A percentile compares a stretch with the other conserved stretches of the same genome.
Evolutionary conservation across 768 basidiomycete species (phyloP).

Genomic region (Leccinum obscurum): DNA sequence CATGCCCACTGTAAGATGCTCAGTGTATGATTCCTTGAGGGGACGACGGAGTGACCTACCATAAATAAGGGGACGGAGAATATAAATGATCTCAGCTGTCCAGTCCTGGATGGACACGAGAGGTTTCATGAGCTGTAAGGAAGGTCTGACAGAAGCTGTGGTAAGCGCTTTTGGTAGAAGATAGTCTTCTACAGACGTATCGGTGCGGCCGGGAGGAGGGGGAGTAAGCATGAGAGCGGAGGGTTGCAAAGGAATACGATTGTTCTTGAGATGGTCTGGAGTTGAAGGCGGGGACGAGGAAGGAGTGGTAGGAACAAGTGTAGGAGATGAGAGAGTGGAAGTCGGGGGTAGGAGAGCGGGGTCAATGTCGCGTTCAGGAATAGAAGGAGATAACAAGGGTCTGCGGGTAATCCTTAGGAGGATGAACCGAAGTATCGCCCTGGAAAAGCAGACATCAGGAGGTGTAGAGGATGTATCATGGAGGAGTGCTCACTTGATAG

Average conservation of each 20-base stretch:
- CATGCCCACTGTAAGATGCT: conserved; percentile 21
- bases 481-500: conserved; percentile 67
- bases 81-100: conserved; percentile 70
- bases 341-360: conserved; percentile 61
- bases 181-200: conserved; percentile 71
- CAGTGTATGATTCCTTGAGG: conserved; percentile 6
- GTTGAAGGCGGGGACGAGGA: conserved; percentile 57
- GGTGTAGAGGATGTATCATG: not conserved
- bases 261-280: conserved; percentile 82
- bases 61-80: conserved; percentile 73
- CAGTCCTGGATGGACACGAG: conserved; percentile 69
- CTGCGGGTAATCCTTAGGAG: conserved; percentile 74
- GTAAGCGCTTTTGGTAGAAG: conserved; percentile 81
- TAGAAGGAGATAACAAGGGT: conserved; percentile 73
- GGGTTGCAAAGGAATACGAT: conserved; percentile 62
- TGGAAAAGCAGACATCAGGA: conserved; percentile 34
- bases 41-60: conserved; percentile 44
- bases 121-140: conserved; percentile 62
- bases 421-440: conserved; percentile 71
- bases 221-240: conserved; percentile 57
- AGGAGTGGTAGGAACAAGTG: conserved; percentile 58
- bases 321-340: conserved; percentile 57
- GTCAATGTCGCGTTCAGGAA: conserved; percentile 89
- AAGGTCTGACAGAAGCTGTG: conserved; percentile 68
- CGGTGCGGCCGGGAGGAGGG: conserved; percentile 50